Evolutionary conservation across 2,329 filamentous ascomycete species (phyloP).

Genomic region (Plectosphaerella cucumerina): DNA sequence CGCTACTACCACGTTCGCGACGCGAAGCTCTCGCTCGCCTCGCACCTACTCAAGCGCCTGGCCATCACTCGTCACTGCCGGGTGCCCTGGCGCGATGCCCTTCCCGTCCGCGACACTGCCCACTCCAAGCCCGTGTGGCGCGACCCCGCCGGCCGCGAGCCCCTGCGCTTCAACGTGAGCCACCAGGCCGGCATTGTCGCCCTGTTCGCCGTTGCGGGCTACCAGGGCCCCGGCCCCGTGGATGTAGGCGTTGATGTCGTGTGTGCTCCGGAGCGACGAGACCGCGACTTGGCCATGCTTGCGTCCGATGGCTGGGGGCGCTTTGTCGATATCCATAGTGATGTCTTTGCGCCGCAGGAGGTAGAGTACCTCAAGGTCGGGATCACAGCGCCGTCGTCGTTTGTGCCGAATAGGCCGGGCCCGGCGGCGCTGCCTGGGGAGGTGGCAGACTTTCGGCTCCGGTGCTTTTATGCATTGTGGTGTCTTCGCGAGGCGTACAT

Average conservation of each 20-base stretch:
- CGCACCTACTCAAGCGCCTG: conserved; percentile 69
- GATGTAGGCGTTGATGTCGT: conserved; percentile 74
- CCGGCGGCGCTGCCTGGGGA: conserved; percentile 23
- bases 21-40: conserved; percentile 70
- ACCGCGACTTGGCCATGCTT: conserved; percentile 54
- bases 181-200: conserved; percentile 75
- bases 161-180: conserved; percentile 68
- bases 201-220: conserved; percentile 50
- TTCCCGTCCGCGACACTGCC: conserved; percentile 49
- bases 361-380: conserved; percentile 54
- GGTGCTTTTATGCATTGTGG: conserved; percentile 74
- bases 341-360: conserved; percentile 64
- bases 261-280: conserved; percentile 64
- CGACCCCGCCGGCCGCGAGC: conserved; percentile 41
- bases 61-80: conserved; percentile 55
- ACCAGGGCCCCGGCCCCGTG: conserved; percentile 9
- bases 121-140: conserved; percentile 48
- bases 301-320: conserved; percentile 54
- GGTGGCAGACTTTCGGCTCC: conserved; percentile 57
- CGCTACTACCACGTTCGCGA: conserved; percentile 65
- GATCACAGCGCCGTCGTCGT: conserved; percentile 16
- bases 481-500: conserved; percentile 77
- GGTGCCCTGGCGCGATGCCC: conserved; percentile 57
- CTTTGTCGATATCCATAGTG: conserved; percentile 69
- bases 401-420: conserved; percentile 14